Base-by-base conservation (phyloP, 768 basidiomycete genomes). In the Calocybe gangraenosa region DNA sequence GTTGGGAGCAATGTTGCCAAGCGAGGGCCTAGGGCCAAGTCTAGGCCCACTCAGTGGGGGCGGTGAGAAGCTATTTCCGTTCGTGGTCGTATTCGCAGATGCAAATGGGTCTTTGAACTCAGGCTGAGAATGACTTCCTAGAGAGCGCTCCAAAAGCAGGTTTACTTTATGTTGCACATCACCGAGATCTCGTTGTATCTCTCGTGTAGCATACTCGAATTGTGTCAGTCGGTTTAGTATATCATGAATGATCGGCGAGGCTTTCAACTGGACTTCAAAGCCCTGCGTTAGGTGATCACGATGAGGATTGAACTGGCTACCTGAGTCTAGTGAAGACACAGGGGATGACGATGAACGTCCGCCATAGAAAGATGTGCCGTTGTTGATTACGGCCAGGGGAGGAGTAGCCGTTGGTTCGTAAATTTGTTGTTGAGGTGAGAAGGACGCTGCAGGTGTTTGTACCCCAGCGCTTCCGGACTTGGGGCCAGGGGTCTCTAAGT, bases 81-180 rank as follows among this genome's bases (percentile, higher is more conserved):
- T 69, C 21, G 61, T 49, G 48, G 69, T 69, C 21, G 61, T 49
- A 44, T 65, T 67, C 19, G 62, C 38, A 6, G 77, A 58, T 23
- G 86, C 80, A 56, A 91, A 91, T 0, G 88, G 88, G 57, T 90
- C 82, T 58, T 85, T 84, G 71, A 90, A 91, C 54, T 89, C 87
- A n/a, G 84, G 84, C 46, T 81, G 75, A 11, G 62, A 53, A 21
- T 57, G 55, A 25, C 61, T 54, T 36, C 66, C 69, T 42, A 86
- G 59, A 9, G 79, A 75, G 20, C 83, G 79, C 49, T 91, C 87
- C 21, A 92, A 68, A 43, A 92, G 71, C 13, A 89, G 55, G 57
- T 84, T 80, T 48, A 92, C 78, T 67, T 92, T 92, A 59, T 79
- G 81, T 51, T 82, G 78, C 37, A 92, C 72, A 54, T 89, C 86